A percentile compares a stretch with the other conserved stretches of the same genome.
Evolutionary conservation across 768 basidiomycete genomes (phyloP).

Genomic region (Postia placenta): DNA sequence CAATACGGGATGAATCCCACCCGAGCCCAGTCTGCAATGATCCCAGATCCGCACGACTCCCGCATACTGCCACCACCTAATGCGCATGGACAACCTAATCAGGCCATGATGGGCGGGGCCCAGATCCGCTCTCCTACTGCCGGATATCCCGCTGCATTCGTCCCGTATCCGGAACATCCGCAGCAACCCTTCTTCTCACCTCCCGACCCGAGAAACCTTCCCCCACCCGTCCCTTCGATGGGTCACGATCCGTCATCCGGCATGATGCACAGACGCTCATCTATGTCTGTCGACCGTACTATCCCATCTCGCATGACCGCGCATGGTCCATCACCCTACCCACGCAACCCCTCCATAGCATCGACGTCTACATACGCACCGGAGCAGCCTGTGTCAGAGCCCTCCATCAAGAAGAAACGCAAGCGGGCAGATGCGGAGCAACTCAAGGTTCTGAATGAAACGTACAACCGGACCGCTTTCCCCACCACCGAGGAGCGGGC

Average conservation of each 20-base stretch:
- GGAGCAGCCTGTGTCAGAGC: constrained; percentile 35
- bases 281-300: constrained; percentile 27
- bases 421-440: constrained; percentile 80
- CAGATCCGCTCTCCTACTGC: constrained; percentile 59
- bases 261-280: constrained; percentile 25
- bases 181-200: constrained; percentile 28
- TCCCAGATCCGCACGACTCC: constrained; percentile 42
- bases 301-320: constrained; percentile 14
- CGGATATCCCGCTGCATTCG: constrained; percentile 52
- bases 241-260: constrained; percentile 13
- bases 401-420: constrained; percentile 83
- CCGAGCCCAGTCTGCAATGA: constrained; percentile 43
- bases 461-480: constrained; percentile 76
- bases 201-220: constrained; percentile 30
- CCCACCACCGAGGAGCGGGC: constrained; percentile 85
- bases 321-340: constrained; percentile 47
- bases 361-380: constrained; percentile 14
- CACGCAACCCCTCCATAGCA: constrained; percentile 30
- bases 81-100: constrained; percentile 13
- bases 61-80: constrained; percentile 55
- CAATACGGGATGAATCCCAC: constrained; percentile 42
- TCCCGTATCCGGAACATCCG: constrained; percentile 35
- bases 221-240: constrained; percentile 16
- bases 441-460: constrained; percentile 74
- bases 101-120: constrained; percentile 15